Percentiles rank a stretch among this genome's conserved stretches.
Conservation (phyloP, 139 green algal genomes). For the Dunaliella primolecta region DNA sequence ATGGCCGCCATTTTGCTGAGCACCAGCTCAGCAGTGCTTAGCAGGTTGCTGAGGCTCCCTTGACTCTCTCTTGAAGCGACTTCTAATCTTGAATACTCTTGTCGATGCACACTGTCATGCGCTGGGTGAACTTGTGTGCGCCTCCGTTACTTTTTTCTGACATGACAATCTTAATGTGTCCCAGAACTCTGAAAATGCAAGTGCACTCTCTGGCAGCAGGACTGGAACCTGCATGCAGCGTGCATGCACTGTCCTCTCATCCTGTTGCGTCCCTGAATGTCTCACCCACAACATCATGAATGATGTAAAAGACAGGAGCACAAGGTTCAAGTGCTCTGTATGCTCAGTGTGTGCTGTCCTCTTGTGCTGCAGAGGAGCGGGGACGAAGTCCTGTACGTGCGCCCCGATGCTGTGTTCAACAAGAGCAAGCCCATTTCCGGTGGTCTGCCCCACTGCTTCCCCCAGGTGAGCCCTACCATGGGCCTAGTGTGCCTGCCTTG, state of each 20-base stretch:
- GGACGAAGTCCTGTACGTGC: slow-evolving; percentile 92
- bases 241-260: neutral
- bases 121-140: too few species aligned
- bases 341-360: neutral
- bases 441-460: slow-evolving; percentile 96
- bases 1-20: neutral
- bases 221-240: neutral
- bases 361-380: slow-evolving; percentile 31
- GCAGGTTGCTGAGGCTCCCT: too few species aligned
- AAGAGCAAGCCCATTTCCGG: slow-evolving; percentile 88
- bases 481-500: neutral
- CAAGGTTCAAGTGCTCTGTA: neutral
- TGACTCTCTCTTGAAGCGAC: too few species aligned
- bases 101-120: too few species aligned
- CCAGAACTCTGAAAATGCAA: neutral
- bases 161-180: too few species aligned
- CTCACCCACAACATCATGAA: neutral
- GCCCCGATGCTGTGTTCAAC: slow-evolving; percentile 94
- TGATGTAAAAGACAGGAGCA: neutral
- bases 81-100: too few species aligned
- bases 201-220: neutral
- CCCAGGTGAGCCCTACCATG: slow-evolving; percentile 51
- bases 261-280: neutral
- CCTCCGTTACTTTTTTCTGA: too few species aligned
- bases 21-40: too few species aligned